Base-by-base conservation (phyloP, 2,329 filamentous ascomycete species). In the Colletotrichum theobromicola region DNA sequence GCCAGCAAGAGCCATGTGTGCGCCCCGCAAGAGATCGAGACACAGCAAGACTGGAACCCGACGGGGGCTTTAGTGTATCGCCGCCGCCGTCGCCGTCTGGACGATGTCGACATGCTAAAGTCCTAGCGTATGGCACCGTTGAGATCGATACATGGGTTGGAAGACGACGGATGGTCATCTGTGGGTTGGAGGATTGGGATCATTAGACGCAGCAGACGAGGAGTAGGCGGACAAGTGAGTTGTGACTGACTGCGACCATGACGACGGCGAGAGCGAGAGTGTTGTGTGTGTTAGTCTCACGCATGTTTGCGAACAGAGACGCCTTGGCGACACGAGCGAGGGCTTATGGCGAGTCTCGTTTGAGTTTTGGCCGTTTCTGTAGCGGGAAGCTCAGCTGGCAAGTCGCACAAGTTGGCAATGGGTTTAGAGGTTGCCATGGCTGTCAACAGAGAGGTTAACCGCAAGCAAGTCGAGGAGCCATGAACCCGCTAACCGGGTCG, bases 181-280 rank as follows among this genome's bases (percentile, higher is more conserved):
- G 13, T 30, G 35, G 30, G 35, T 24, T 15, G 28, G 21, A 34
- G 16, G 32, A 60, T 57, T 70, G 9, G 26, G 15, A 26, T 50
- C n/a, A 50, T 71, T 46, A 66, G 55, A 74, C 67, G 67, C 66
- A 50, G 35, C 53, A 65, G 35, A n/a, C 61, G 71, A 74, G 67
- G 28, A 34, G 24, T 15, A 34, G 12, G 34, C 50, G 46, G 42
- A 26, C n/a, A 24, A 32, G 12, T 26, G 32, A 24, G 32, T 21
- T 32, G 30, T 32, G 64, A 26, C 21, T 30, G 28, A 30, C 26
- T 21, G 57, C 26, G 30, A 30, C 12, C 57, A 32, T 61, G 57
- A 32, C 15, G 16, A 50, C 42, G 42, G 42, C n/a, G n/a, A 50
- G 42, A 21, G 42, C 42, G n/a, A 50, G n/a, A n/a, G 42, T 50